Conservation (phyloP, 805 yeast species). For the Candida fluviatilis region DNA sequence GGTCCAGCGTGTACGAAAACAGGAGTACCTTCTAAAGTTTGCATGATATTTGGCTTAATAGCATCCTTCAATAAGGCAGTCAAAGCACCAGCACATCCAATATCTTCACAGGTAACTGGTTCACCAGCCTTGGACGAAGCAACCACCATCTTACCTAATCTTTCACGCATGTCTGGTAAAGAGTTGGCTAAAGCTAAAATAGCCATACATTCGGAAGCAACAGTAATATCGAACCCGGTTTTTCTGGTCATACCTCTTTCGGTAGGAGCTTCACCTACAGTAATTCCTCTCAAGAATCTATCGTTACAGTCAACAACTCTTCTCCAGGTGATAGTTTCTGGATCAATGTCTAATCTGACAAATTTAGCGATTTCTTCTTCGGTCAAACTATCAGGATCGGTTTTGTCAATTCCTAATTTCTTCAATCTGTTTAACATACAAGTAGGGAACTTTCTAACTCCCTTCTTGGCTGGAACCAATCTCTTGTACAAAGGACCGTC, state of each 20-base stretch:
- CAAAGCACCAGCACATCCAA: constrained; percentile 94
- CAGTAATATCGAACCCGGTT: constrained; percentile 94
- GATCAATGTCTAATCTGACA: constrained; percentile 85
- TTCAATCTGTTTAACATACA: constrained; percentile 73
- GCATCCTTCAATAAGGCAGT: constrained; percentile 95
- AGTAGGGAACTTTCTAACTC: constrained; percentile 70
- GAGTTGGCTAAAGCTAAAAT: constrained; percentile 80
- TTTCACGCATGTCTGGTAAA: constrained; percentile 76
- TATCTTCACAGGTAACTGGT: constrained; percentile 90
- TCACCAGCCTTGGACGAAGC: constrained; percentile 71
- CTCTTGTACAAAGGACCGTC: constrained; percentile 73
- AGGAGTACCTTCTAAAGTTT: constrained; percentile 95
- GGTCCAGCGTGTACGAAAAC: constrained; percentile 98
- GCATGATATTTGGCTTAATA: constrained; percentile 94
- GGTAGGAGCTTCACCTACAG: constrained; percentile 88
- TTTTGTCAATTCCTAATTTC: constrained; percentile 77
- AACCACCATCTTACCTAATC: constrained; percentile 87
- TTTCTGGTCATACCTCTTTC: constrained; percentile 75
- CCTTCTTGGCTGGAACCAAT: constrained; percentile 82
- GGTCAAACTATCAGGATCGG: constrained; percentile 77
- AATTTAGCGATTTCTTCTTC: constrained; percentile 69
- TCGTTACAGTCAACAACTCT: constrained; percentile 95
- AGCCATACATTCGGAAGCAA: constrained; percentile 96
- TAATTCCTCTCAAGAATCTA: constrained; percentile 82
- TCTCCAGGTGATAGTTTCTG: constrained; percentile 83